Conservation (phyloP, 352 stramenopile species). For the Nothophytophthora sp. region DNA sequence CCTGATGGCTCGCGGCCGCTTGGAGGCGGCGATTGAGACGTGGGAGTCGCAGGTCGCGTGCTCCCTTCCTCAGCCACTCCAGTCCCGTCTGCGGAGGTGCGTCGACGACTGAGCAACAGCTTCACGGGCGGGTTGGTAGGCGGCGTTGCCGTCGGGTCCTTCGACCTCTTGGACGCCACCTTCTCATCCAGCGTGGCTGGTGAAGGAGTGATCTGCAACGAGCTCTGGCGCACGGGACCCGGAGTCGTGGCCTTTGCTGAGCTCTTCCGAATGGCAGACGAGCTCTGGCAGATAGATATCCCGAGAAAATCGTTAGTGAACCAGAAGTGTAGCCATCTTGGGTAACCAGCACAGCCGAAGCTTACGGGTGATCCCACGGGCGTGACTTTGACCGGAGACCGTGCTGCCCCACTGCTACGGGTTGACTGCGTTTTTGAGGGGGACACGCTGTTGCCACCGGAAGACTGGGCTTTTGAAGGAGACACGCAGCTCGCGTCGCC, state of each 20-base stretch:
- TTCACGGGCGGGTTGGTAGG: slow-evolving; percentile 73
- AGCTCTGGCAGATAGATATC: no score
- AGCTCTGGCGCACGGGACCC: slow-evolving; percentile 9
- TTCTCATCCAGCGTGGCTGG: slow-evolving; percentile 21
- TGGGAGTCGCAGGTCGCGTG: not conserved
- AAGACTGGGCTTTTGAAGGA: slow-evolving; percentile 9
- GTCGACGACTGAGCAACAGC: slow-evolving; percentile 53
- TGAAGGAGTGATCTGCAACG: slow-evolving; percentile 3
- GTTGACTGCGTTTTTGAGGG: no score
- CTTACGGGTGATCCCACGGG: slow-evolving; percentile 7
- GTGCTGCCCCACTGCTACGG: no score
- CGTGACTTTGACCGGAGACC: slow-evolving; percentile 15
- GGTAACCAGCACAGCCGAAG: no score
- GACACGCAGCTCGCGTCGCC: slow-evolving; percentile 3
- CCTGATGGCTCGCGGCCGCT: not conserved
- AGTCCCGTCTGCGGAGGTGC: slow-evolving; percentile 18
- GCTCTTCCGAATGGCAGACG: not conserved
- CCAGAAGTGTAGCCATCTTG: not conserved
- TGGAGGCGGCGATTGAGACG: no score
- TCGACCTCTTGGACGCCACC: slow-evolving; percentile 10
- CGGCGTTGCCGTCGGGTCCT: slow-evolving; percentile 9
- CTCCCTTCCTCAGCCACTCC: not conserved
- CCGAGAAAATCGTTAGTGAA: no score
- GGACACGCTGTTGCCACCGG: slow-evolving; percentile 13
- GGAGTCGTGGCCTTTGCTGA: no score